Evolutionary conservation across 257 asterid species (phyloP), one percentile per base, ranked within the genome.

Genomic region (Capsicum pubescens): DNA sequence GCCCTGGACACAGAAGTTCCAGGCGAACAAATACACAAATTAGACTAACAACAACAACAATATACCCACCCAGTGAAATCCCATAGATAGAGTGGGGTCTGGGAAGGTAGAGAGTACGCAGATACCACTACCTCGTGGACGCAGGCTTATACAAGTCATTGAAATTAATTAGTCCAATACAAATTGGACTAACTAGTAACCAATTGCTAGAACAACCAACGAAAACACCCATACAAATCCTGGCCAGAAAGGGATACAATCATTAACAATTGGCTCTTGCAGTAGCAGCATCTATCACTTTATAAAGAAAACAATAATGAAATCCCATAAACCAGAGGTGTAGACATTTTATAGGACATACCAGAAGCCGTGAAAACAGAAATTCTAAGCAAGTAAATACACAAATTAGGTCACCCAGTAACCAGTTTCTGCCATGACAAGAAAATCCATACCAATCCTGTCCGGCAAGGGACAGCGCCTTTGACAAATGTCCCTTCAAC

Each of bases 361-460:
- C 57, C 56, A 71, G 57, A 44, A 42, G 10, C 17, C 17, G 39
- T 46, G 42, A 9, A 46, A 72, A 10, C 59, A 46, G 80, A 21
- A 71, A n/a, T n/a, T 72, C n/a, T 48, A 84, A 64, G 82, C 44
- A 72, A 83, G 84, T 44, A 17, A 55, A 82, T 68, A 46, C 68
- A 39, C 56, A 82, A 55, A 63, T 71, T 54, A 50, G 35, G n/a
- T 35, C 12, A 15, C 42, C 11, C 32, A 39, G 58, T 14, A 48
- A 81, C 50, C 57, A 81, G 9, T 11, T 48, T 9, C 57, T 48
- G 19, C 71, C 42, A 82, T 14, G 32, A 26, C 32, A 82, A 66
- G 50, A 26, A 48, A 48, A n/a, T 21, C 16, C 16, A 19, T 16
- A 52, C 48, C 36, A 26, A 82, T 9, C 52, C 42, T 70, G 67